These are phyloP conservation scores for Alternaria ventricosa DNA, from an alignment of 2,329 filamentous ascomycete genomes.

Conservation along the genomic window DNA sequence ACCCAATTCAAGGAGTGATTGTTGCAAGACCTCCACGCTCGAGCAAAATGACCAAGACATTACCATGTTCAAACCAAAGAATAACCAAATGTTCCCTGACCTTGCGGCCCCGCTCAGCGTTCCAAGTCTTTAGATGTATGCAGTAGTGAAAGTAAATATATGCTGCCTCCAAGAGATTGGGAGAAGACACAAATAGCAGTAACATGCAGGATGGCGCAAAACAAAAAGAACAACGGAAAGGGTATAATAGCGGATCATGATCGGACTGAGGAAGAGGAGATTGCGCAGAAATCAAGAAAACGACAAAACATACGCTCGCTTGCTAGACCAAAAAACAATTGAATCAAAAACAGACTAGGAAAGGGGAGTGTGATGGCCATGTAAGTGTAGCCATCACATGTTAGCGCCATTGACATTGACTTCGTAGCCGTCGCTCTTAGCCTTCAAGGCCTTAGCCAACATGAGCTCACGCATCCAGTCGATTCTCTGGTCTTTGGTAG, in stretches of 20 bases:
- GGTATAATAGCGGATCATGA: conserved; percentile 40
- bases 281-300: conserved; percentile 6
- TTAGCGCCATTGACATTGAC: conserved; percentile 74
- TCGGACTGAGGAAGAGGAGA: conserved; percentile 16
- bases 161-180: neutral
- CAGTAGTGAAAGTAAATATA: conserved; percentile 17
- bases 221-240: conserved; percentile 24
- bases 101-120: conserved; percentile 27
- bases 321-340: conserved; percentile 5
- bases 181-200: conserved; percentile 12
- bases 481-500: conserved; percentile 75
- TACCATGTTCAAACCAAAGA: conserved; percentile 12
- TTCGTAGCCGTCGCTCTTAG: conserved; percentile 83
- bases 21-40: conserved; percentile 4
- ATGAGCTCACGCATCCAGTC: conserved; percentile 97
- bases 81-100: conserved; percentile 15
- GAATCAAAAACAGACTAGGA: neutral
- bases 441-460: conserved; percentile 85
- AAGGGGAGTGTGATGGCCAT: neutral
- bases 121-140: conserved; percentile 26
- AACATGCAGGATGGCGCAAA: neutral
- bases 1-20: conserved; percentile 3
- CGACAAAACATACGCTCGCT: conserved; percentile 28
- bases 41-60: conserved; percentile 9
- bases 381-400: conserved; percentile 23